phyloP scores from a whole-genome alignment of 441 rosid genomes.

The Mallotus repandus region DNA sequence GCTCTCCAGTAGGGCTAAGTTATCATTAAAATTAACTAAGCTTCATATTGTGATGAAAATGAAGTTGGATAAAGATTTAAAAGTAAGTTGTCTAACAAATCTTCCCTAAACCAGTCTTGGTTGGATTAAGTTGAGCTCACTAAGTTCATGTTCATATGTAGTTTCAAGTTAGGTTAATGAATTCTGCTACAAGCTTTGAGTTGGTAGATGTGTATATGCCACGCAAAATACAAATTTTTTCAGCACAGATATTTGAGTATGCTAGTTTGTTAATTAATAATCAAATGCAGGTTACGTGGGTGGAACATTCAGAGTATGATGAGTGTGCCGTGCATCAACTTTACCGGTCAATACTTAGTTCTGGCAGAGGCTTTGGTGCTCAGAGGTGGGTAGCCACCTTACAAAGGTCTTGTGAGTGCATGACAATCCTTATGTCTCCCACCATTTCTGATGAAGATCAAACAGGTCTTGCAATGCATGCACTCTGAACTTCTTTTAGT shows the following conservation, averaged over 20 bases:
- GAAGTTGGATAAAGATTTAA: neutral
- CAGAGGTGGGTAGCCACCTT: slow-evolving; percentile 77
- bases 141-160: neutral
- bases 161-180: neutral
- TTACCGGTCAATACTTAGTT: slow-evolving; percentile 47
- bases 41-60: neutral
- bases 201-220: neutral
- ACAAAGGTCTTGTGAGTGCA: slow-evolving; percentile 70
- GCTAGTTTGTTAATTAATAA: slow-evolving; percentile 9
- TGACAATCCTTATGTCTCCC: slow-evolving; percentile 58
- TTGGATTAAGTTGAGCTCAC: neutral
- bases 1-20: neutral
- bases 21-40: neutral
- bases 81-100: neutral
- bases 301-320: slow-evolving; percentile 76
- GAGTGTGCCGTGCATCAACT: slow-evolving; percentile 59
- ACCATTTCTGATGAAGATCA: slow-evolving; percentile 39
- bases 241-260: too few relatives aligned
- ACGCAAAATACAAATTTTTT: too few relatives aligned
- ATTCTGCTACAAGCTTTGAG: neutral
- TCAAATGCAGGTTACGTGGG: slow-evolving; percentile 75
- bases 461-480: slow-evolving; percentile 35
- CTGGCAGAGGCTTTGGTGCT: slow-evolving; percentile 81
- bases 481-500: neutral
- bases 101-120: neutral